Conservation (phyloP, 768 basidiomycete species). For the Rhodotorula taiwanensis region DNA sequence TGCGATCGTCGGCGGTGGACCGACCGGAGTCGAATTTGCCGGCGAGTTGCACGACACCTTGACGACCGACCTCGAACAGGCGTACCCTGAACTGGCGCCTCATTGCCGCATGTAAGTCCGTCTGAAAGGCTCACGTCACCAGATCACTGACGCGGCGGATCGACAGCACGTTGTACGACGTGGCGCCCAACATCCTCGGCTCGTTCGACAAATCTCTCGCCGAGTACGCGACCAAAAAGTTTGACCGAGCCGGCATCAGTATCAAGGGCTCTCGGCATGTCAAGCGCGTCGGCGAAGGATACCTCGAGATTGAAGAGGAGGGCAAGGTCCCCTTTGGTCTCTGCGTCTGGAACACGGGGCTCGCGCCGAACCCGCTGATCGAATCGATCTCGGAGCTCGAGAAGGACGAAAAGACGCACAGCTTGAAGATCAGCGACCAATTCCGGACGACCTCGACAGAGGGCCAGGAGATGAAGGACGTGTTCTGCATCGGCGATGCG, state of each 20-base stretch:
- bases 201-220: conserved; percentile 64
- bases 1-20: conserved; percentile 67
- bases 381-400: conserved; percentile 56
- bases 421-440: conserved; percentile 54
- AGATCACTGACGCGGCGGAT: background rate
- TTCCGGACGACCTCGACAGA: conserved; percentile 59
- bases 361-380: conserved; percentile 74
- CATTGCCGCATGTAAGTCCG: conserved; percentile 54
- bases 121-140: background rate
- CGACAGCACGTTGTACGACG: conserved; percentile 61
- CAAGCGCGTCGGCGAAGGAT: conserved; percentile 53
- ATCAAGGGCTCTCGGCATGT: conserved; percentile 69
- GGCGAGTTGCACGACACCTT: conserved; percentile 75
- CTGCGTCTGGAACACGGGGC: conserved; percentile 80
- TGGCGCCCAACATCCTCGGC: conserved; percentile 67
- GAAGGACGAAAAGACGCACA: conserved; percentile 41
- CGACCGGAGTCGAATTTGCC: conserved; percentile 62
- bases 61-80: conserved; percentile 56
- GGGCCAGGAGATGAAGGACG: conserved; percentile 56
- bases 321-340: conserved; percentile 69
- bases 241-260: conserved; percentile 66
- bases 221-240: conserved; percentile 52
- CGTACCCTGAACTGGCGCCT: conserved; percentile 60
- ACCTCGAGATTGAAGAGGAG: conserved; percentile 43
- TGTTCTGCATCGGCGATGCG: conserved; percentile 78